Evolutionary conservation across 441 rosid species (phyloP), one percentile per base, ranked within the genome.

Genomic region (Adansonia rubrostipa): DNA sequence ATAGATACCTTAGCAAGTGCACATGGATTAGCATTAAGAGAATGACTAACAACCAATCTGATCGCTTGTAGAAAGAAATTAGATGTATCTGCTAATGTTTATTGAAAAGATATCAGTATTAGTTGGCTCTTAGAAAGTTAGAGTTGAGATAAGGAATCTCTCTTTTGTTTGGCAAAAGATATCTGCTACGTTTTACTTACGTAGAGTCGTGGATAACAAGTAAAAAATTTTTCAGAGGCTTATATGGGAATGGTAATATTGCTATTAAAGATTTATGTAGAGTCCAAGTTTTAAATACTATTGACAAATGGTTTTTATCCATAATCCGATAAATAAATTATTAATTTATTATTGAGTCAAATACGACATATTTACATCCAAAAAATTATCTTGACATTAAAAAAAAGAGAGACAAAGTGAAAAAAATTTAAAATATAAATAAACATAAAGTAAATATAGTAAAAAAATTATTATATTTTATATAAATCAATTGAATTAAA

Each of bases 131-230:
- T 17, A 9, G 0, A 53, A 53, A 53, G 56, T 36, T 73, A 36
- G 47, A n/a, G 47, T 77, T 13, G 56, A 48, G 79, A 65, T 58
- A 51, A 33, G 75, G 71, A 42, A 70, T 71, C 56, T 40, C 28
- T 19, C 0, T 11, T 15, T 57, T 42, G 3, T 4, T 9, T 17
- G 6, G 5, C 45, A 69, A 47, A n/a, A n/a, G n/a, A n/a, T n/a
- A n/a, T n/a, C n/a, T n/a, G n/a, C n/a, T n/a, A 40, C 17, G 17
- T 70, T 9, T 48, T 4, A 66, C 3, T 17, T 9, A 17, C 9
- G 28, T 42, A 42, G n/a, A 42, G 36, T 28, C 3, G 36, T 28
- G 2, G 36, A 28, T 1, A 28, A 28, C 36, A 28, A 1, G 36
- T 28, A 28, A 28, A 28, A 57, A 17, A 19, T 8, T 57, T 28